Conservation (phyloP, 179 eudicot species). For the Carnegiea gigantea region DNA sequence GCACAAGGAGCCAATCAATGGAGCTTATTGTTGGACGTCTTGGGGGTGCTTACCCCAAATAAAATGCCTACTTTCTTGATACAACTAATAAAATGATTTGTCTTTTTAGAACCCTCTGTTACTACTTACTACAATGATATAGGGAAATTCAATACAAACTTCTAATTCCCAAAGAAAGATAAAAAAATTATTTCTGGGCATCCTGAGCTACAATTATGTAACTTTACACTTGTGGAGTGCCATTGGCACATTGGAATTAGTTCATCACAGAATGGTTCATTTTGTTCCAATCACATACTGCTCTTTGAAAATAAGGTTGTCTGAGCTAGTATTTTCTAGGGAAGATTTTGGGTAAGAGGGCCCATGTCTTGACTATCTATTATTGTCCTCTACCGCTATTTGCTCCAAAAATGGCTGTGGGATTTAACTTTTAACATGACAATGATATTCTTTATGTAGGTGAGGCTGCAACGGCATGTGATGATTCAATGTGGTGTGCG, state of each 20-base stretch:
- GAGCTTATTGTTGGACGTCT: neutral
- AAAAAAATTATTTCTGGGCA: neutral
- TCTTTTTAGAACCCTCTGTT: neutral
- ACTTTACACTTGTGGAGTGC: neutral
- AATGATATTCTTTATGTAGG: slow-evolving; percentile 25
- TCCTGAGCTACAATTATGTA: neutral
- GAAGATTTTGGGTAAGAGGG: neutral
- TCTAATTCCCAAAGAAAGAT: neutral
- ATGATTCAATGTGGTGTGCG: slow-evolving; percentile 75
- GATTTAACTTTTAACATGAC: neutral
- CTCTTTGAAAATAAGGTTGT: neutral
- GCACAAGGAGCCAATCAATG: neutral
- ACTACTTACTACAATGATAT: neutral
- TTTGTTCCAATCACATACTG: neutral
- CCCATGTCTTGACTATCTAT: neutral
- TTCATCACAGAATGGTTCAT: neutral
- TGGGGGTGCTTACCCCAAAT: too few species aligned
- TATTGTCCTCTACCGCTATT: neutral
- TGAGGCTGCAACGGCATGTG: slow-evolving; percentile 67
- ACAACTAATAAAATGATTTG: too few species aligned
- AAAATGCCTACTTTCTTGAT: too few species aligned
- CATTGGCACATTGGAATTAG: neutral
- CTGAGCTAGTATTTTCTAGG: neutral
- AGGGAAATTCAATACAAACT: neutral
- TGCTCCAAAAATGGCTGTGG: neutral